phyloP scores from a whole-genome alignment of 2,329 filamentous ascomycete species.

The Alternaria panax region DNA sequence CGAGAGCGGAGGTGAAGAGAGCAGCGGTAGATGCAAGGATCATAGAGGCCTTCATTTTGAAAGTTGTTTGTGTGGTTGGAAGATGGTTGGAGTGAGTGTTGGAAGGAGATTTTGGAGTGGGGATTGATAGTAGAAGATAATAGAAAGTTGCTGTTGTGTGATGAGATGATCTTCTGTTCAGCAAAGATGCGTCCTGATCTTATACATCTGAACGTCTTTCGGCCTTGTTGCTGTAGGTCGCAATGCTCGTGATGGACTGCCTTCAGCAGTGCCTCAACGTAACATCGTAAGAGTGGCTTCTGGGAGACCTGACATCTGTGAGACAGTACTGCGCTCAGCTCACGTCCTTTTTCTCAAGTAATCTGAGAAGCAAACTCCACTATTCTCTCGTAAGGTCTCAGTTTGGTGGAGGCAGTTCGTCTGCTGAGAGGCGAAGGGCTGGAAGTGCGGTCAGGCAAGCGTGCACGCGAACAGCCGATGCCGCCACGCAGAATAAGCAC shows the following conservation, averaged over 20 bases:
- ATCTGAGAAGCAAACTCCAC: not conserved
- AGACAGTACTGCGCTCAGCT: not conserved
- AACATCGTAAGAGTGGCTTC: not conserved
- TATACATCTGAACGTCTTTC: slow-evolving; percentile 2
- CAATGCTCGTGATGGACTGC: not conserved
- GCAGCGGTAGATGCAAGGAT: slow-evolving; percentile 2
- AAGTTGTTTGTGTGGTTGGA: slow-evolving; percentile 1
- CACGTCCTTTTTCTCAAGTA: not conserved
- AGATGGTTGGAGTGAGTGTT: not conserved
- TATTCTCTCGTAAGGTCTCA: slow-evolving; percentile 5
- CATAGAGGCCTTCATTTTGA: slow-evolving; percentile 14
- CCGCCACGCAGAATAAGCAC: not conserved
- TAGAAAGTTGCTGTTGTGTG: slow-evolving; percentile 8
- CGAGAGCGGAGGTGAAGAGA: slow-evolving; percentile 7
- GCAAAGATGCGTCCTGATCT: not conserved
- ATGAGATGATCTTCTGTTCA: not conserved
- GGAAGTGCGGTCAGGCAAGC: not conserved
- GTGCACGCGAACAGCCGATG: not conserved
- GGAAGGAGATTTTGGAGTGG: not conserved
- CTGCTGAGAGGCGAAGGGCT: not conserved
- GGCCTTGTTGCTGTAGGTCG: not conserved
- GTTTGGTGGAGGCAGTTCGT: slow-evolving; percentile 6
- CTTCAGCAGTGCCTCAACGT: slow-evolving; percentile 5
- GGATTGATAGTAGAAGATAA: not conserved
- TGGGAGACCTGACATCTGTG: not conserved